A percentile compares a stretch with the other conserved stretches of the same genome.
Conservation (phyloP, 2,329 filamentous ascomycete genomes). For the Penicillium sp. region DNA sequence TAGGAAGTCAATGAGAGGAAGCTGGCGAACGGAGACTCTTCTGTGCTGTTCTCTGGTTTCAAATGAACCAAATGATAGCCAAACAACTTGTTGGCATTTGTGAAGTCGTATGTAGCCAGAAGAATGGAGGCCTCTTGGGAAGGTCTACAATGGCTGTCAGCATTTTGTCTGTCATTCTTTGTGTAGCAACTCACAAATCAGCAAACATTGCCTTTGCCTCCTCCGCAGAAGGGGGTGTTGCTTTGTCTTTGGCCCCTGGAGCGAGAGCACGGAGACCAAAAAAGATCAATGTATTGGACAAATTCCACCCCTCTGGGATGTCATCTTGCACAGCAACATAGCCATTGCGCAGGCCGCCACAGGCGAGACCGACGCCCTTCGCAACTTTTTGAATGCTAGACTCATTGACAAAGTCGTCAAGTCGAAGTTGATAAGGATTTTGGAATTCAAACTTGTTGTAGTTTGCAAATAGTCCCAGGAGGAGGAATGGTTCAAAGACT, state of each 20-base stretch:
- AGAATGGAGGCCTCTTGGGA: slow-evolving; percentile 76
- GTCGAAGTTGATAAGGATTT: slow-evolving; percentile 88
- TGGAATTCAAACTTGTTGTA: slow-evolving; percentile 99
- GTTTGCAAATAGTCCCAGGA: slow-evolving; percentile 86
- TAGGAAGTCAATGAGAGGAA: slow-evolving; percentile 92
- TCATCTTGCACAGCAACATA: slow-evolving; percentile 91
- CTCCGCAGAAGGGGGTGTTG: slow-evolving; percentile 69
- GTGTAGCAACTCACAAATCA: slow-evolving; percentile 58
- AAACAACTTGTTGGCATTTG: slow-evolving; percentile 92
- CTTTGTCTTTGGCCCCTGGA: slow-evolving; percentile 64
- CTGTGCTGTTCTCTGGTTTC: slow-evolving; percentile 60
- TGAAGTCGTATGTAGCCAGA: slow-evolving; percentile 88
- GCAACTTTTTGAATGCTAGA: slow-evolving; percentile 81
- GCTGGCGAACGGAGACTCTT: slow-evolving; percentile 74
- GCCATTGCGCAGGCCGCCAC: slow-evolving; percentile 65
- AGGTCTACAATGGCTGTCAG: slow-evolving; percentile 59
- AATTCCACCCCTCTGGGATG: slow-evolving; percentile 82
- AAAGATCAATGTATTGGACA: slow-evolving; percentile 78
- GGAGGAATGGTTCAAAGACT: slow-evolving; percentile 73
- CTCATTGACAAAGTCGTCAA: slow-evolving; percentile 96
- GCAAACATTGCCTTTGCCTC: slow-evolving; percentile 81
- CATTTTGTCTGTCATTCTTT: slow-evolving; percentile 14
- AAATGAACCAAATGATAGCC: slow-evolving; percentile 77
- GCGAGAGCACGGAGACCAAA: slow-evolving; percentile 80
- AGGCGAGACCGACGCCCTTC: slow-evolving; percentile 72